A percentile compares a stretch with the other conserved stretches of the same genome.
phyloP scores from a whole-genome alignment of 805 yeast species.

The Cyberlindnera petersonii region DNA sequence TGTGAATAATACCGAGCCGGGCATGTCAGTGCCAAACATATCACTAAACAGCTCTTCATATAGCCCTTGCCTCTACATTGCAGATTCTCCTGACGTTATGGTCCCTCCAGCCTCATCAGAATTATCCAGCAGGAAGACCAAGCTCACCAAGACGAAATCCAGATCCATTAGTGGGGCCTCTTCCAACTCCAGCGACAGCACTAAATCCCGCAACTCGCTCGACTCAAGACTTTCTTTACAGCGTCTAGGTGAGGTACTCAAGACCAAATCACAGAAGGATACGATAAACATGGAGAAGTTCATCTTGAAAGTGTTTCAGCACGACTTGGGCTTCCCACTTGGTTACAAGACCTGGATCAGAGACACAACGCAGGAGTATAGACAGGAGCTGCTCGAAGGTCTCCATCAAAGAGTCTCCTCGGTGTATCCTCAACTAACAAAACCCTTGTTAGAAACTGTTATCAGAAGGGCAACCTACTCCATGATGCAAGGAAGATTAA shows the following conservation, averaged over 20 bases:
- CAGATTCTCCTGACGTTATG: constrained; percentile 1
- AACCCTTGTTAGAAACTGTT: constrained; percentile 57
- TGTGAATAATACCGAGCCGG: constrained; percentile 10
- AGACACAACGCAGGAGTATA: constrained; percentile 56
- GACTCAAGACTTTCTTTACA: constrained; percentile 57
- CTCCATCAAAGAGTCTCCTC: constrained; percentile 37
- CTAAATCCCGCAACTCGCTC: constrained; percentile 22
- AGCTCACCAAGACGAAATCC: constrained; percentile 1
- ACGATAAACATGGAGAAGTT: constrained; percentile 53
- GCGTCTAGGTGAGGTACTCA: constrained; percentile 50
- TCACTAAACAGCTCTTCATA: constrained; percentile 9
- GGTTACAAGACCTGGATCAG: constrained; percentile 85
- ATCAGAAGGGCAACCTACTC: constrained; percentile 79
- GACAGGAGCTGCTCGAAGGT: constrained; percentile 45
- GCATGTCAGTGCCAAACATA: not conserved
- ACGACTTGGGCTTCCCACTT: constrained; percentile 62
- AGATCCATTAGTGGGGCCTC: constrained; percentile 6
- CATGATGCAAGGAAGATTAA: constrained; percentile 71
- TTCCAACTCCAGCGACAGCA: not conserved
- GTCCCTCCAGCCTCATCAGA: not conserved
- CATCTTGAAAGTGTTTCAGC: constrained; percentile 48
- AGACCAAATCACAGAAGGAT: constrained; percentile 46
- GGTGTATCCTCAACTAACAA: constrained; percentile 21
- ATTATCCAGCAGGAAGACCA: not conserved
- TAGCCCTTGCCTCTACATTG: too few relatives aligned